A percentile compares a stretch with the other conserved stretches of the same genome.
Evolutionary conservation across 1,284 basidiomycete species (phyloP).

Genomic region (Kalmanozyma brasiliensis): DNA sequence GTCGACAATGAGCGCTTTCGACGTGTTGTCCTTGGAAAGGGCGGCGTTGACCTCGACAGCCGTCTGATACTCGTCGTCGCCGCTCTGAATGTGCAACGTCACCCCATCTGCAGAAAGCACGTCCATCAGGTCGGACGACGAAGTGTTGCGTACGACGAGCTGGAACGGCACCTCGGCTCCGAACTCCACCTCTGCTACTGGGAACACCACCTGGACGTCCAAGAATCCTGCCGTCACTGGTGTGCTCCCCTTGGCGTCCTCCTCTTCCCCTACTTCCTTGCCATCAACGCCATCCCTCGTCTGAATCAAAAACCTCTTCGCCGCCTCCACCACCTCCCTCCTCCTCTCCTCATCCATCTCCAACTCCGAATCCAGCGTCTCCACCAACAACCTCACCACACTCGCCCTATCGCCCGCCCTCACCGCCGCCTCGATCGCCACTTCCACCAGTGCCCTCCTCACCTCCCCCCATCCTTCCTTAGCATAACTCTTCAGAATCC

Average conservation of each 20-base stretch:
- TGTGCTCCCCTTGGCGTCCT: not conserved
- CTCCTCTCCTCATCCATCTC: constrained; percentile 5
- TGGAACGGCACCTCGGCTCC: constrained; percentile 16
- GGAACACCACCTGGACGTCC: constrained; percentile 9
- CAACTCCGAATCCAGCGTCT: constrained; percentile 18
- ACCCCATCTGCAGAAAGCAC: constrained; percentile 2
- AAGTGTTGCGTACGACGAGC: constrained; percentile 16
- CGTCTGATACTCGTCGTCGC: constrained; percentile 1
- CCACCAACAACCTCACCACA: constrained; percentile 15
- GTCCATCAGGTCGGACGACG: constrained; percentile 8
- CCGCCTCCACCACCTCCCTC: constrained; percentile 7
- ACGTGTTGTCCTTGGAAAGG: not conserved
- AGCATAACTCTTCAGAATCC: constrained; percentile 51
- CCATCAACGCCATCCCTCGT: not conserved
- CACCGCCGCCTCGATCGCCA: constrained; percentile 30
- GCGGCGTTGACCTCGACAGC: not conserved
- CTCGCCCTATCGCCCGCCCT: constrained; percentile 19
- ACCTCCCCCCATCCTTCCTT: constrained; percentile 30
- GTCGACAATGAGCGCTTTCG: constrained; percentile 9
- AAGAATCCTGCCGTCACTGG: constrained; percentile 6
- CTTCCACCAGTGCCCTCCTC: constrained; percentile 17
- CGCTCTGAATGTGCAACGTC: constrained; percentile 10
- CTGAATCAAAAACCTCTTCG: constrained; percentile 12
- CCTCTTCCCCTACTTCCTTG: not conserved
- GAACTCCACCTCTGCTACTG: constrained; percentile 18